A percentile compares a stretch with the other conserved stretches of the same genome.
Conservation (phyloP, 345 rosid species). For the Arabidopsis suecica region DNA sequence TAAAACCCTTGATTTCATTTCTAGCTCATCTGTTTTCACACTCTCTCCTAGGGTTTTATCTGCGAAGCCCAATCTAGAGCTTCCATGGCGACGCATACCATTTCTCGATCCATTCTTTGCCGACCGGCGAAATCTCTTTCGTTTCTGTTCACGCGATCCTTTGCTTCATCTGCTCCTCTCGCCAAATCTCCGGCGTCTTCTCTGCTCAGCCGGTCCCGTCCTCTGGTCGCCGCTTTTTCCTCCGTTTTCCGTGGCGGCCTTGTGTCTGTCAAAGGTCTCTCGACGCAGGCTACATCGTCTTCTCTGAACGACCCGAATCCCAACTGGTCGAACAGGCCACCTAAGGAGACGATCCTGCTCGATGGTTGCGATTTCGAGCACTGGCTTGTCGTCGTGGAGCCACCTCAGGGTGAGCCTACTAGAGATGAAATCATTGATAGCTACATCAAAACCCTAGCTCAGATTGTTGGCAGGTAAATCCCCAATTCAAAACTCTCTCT, state of each 20-base stretch:
- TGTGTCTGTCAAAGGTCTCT: constrained; percentile 45
- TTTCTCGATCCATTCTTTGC: constrained; percentile 51
- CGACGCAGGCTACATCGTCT: constrained; percentile 60
- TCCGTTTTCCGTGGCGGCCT: constrained; percentile 38
- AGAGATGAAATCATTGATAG: constrained; percentile 85
- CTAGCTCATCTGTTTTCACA: constrained; percentile 7
- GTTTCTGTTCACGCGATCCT: constrained; percentile 31
- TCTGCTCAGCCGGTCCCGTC: constrained; percentile 40
- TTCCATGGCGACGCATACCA: constrained; percentile 56
- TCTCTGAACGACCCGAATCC: constrained; percentile 77
- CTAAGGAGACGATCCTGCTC: constrained; percentile 87
- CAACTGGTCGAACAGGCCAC: constrained; percentile 93
- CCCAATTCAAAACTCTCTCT: constrained; percentile 1
- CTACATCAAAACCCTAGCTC: constrained; percentile 77
- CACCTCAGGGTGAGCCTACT: constrained; percentile 67
- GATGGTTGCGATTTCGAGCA: constrained; percentile 96
- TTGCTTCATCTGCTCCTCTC: constrained; percentile 37
- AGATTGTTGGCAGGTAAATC: constrained; percentile 72
- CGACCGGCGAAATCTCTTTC: constrained; percentile 50
- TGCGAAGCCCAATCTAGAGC: constrained; percentile 26
- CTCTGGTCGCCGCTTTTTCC: constrained; percentile 24
- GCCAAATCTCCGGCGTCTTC: constrained; percentile 33
- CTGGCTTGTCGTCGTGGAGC: constrained; percentile 89
- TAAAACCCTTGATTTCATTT: constrained; percentile 36
- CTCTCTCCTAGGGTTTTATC: constrained; percentile 37